These are phyloP conservation scores for Fraxinus sp. DNA, from an alignment of 305 asterid genomes.

Conservation along the genomic window DNA sequence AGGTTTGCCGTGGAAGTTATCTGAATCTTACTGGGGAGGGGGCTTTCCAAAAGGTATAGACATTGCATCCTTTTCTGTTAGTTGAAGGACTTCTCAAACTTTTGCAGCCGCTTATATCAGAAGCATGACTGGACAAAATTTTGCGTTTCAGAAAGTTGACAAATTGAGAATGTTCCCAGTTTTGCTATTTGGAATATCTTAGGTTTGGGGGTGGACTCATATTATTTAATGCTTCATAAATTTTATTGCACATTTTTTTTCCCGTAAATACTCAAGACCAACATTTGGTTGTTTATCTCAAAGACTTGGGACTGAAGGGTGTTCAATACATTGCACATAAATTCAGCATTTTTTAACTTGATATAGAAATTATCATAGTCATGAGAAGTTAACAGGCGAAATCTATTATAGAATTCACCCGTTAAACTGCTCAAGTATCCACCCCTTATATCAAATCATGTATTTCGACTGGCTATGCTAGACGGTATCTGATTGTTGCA, in stretches of 20 bases:
- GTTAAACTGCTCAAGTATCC: not conserved
- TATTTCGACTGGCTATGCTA: conserved; percentile 7
- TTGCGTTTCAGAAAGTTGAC: not conserved
- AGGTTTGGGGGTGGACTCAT: not conserved
- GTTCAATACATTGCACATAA: not conserved
- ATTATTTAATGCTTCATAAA: not conserved
- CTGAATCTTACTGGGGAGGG: conserved; percentile 96
- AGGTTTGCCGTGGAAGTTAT: conserved; percentile 98
- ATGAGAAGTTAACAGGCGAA: not conserved
- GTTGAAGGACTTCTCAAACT: not conserved
- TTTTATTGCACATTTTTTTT: conserved; percentile 2
- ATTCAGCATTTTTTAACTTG: not conserved
- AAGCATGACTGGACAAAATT: not conserved
- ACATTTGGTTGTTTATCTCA: not conserved
- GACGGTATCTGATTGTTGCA: conserved; percentile 23
- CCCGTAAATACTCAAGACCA: not conserved
- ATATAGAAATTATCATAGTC: not conserved
- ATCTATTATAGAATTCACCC: not conserved
- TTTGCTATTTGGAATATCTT: not conserved
- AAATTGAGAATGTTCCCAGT: not conserved
- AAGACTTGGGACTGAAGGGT: conserved; percentile 4
- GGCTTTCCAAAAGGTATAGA: conserved; percentile 81
- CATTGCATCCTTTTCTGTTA: conserved; percentile 15
- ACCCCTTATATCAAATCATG: not conserved
- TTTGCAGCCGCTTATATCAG: not conserved